Conservation (phyloP, 805 yeast genomes). For the Saccharomycopsis schoenii region DNA sequence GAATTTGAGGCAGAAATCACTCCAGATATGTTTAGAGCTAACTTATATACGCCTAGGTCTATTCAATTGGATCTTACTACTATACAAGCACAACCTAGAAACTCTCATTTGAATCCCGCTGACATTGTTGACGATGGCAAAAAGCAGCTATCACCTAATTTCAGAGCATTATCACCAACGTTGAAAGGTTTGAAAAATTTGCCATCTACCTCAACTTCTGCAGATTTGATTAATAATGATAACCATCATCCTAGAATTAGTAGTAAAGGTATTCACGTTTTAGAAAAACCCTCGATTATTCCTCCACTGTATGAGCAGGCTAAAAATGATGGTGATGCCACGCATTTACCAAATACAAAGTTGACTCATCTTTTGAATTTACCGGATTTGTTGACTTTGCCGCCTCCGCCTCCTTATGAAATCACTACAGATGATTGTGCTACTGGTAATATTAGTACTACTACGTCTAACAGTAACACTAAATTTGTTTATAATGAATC, state of each 20-base stretch:
- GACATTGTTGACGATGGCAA: not conserved
- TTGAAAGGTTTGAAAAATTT: conserved; percentile 10
- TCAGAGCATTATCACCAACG: conserved; percentile 16
- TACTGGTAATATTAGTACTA: not conserved
- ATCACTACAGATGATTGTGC: not conserved
- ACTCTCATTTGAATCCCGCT: conserved; percentile 4
- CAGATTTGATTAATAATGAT: not conserved
- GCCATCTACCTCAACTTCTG: not conserved
- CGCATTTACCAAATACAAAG: not conserved
- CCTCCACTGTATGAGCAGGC: conserved; percentile 14
- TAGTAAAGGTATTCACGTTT: conserved; percentile 7
- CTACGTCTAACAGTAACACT: not conserved
- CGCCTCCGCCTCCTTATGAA: not conserved
- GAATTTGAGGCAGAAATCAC: conserved; percentile 16
- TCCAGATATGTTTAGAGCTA: conserved; percentile 15
- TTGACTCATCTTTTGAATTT: not conserved
- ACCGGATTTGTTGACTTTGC: not conserved
- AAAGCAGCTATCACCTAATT: conserved; percentile 13
- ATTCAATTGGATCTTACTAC: conserved; percentile 16
- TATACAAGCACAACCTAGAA: conserved; percentile 16
- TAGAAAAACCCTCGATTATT: conserved; percentile 14
- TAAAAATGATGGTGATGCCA: not conserved
- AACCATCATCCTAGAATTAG: not conserved
- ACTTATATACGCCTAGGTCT: conserved; percentile 16
- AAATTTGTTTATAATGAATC: not conserved